Base-by-base conservation (phyloP, 768 basidiomycete genomes). In the Leucocoprinus leucothites region DNA sequence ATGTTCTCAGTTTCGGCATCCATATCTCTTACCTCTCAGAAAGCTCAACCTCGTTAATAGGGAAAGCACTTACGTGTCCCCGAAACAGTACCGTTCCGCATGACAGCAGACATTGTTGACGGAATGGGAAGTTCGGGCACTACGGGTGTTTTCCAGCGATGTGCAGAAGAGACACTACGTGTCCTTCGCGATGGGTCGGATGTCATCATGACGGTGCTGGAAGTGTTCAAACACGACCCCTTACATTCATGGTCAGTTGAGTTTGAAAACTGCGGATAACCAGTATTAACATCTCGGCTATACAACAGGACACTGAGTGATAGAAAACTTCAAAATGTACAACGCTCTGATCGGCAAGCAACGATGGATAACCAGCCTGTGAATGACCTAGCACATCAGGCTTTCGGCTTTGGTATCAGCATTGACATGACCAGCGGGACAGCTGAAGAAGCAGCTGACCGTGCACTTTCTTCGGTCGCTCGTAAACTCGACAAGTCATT, bases 141-240 rank as follows among this genome's bases (percentile, higher is more conserved):
- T 1, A 85, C 92, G 60, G 96, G 96, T 0, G 95, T 98, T 2
- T 99, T 96, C 76, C 87, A 95, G 58, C 82, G 93, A 13, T 98
- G 96, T 65, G 87, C 93, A 1, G 94, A 99, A 70, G 92, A 98
- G 69, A 97, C 95, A 0, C 71, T 99, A 6, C 85, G 94, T 11
- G 96, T 99, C 3, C 74, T 98, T 31, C 82, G 95, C 9, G 86
- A 89, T 36, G 82, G 86, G 9, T 91, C 91, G 0, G 89, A 86
- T 31, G 84, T 96, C 43, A 87, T 99, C 64, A 84, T 94, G 81
- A 98, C 95, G 0, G 89, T 99, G 3, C 77, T 99, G 35, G 95
- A 97, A 64, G 96, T 98, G 13, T 97, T 98, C 82, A 93, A 91
- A 68, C 84, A 96, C 64, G 96, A 99, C 68, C 96, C 97, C 4